A percentile compares a stretch with the other conserved stretches of the same genome.
Conservation (phyloP, 352 stramenopile species). For the Hyaloperonospora arabidopsidis region DNA sequence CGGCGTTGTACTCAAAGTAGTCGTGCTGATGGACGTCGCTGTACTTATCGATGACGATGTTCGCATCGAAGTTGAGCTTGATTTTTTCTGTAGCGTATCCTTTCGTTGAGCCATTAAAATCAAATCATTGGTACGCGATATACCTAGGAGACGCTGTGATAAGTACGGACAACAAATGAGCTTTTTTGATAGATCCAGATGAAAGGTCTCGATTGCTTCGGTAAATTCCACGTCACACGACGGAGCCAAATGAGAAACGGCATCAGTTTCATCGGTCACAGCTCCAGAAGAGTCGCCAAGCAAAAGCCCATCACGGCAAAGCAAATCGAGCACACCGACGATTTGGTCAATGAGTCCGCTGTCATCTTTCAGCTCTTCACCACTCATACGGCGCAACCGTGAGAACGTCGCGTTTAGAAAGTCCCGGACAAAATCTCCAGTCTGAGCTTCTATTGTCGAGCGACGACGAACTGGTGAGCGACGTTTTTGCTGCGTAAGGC, state of each 20-base stretch:
- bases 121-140: constrained; percentile 67
- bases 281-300: constrained; percentile 28
- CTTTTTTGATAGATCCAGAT: constrained; percentile 81
- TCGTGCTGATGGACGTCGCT: constrained; percentile 22
- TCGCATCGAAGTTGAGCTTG: constrained; percentile 42
- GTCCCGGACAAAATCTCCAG: constrained; percentile 75
- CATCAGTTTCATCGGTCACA: constrained; percentile 23
- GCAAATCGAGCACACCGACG: constrained; percentile 50
- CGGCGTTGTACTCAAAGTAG: constrained; percentile 16
- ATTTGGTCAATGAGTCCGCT: constrained; percentile 72
- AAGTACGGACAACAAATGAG: constrained; percentile 83
- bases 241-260: constrained; percentile 10
- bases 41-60: constrained; percentile 30
- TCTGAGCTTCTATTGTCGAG: constrained; percentile 32
- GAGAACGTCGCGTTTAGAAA: constrained; percentile 68
- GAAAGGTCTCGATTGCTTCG: constrained; percentile 73
- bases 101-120: constrained; percentile 67
- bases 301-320: constrained; percentile 60
- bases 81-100: constrained; percentile 57
- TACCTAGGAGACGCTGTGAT: constrained; percentile 56
- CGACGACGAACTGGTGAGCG: constrained; percentile 28
- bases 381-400: constrained; percentile 53
- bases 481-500: constrained; percentile 51
- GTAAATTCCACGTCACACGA: constrained; percentile 45
- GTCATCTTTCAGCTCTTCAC: constrained; percentile 75